These are phyloP conservation scores for Dendrocalamus latiflorus DNA, from an alignment of 202 grass and related monocot genomes.

Conservation along the genomic window DNA sequence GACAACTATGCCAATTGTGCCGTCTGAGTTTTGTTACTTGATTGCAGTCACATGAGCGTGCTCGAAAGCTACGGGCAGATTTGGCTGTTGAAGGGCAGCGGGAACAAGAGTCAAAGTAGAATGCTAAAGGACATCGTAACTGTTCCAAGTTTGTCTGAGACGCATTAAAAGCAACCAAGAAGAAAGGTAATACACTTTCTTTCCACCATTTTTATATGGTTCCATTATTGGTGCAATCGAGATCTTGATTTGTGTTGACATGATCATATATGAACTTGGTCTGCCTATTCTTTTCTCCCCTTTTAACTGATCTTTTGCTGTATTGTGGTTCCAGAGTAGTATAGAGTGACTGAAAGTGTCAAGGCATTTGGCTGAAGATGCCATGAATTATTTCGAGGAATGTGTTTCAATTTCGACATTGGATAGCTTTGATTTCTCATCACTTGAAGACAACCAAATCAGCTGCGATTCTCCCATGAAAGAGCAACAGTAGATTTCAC, in stretches of 20 bases:
- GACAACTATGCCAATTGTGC: neutral
- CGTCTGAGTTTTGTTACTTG: conserved; percentile 3
- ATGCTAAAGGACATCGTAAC: conserved; percentile 72
- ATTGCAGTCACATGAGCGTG: conserved; percentile 74
- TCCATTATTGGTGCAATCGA: neutral
- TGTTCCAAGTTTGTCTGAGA: conserved; percentile 43
- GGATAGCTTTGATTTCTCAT: conserved; percentile 87
- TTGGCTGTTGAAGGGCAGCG: conserved; percentile 82
- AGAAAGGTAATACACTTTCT: conserved; percentile 57
- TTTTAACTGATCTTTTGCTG: conserved; percentile 14
- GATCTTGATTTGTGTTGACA: neutral
- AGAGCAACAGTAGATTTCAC: conserved; percentile 45
- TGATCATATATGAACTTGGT: neutral
- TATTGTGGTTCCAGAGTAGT: conserved; percentile 52
- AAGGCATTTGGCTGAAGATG: conserved; percentile 81
- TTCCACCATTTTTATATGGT: neutral
- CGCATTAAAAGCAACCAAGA: conserved; percentile 36
- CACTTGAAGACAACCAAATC: conserved; percentile 56
- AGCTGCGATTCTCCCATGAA: conserved; percentile 27
- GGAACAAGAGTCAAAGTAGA: conserved; percentile 72
- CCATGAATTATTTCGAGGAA: conserved; percentile 94
- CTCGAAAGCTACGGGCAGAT: conserved; percentile 65
- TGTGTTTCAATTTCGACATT: conserved; percentile 81
- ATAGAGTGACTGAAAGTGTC: conserved; percentile 69
- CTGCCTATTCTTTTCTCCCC: neutral